Percentiles rank a stretch among this genome's conserved stretches.
Conservation (phyloP, 139 green algal species). For the Haematococcus lacustris region DNA sequence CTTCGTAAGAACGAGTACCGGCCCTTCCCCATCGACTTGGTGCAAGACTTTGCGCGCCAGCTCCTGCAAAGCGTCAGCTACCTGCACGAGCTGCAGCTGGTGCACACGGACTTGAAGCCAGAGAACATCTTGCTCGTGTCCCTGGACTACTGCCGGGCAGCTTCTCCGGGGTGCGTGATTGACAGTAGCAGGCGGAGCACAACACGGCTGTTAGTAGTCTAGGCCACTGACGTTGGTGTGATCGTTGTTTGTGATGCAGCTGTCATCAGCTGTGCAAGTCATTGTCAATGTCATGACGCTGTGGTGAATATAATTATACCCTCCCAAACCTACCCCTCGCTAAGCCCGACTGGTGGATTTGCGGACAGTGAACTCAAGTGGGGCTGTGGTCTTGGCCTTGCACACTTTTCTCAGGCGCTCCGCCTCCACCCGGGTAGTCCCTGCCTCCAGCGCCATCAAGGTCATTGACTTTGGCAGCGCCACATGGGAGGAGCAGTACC, state of each 20-base stretch:
- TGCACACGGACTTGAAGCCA: slow-evolving; percentile 98
- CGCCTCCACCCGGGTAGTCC: slow-evolving; percentile 31
- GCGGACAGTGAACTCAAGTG: no score
- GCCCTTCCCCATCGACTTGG: slow-evolving; percentile 78
- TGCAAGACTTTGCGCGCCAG: slow-evolving; percentile 72
- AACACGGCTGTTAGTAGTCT: no score
- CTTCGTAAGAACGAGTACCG: slow-evolving; percentile 87
- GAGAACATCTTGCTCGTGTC: slow-evolving; percentile 93
- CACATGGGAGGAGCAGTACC: slow-evolving; percentile 89
- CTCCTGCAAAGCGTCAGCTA: slow-evolving; percentile 75
- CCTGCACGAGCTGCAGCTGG: slow-evolving; percentile 84
- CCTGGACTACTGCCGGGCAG: slow-evolving; percentile 36
- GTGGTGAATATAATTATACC: no score
- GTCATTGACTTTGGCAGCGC: slow-evolving; percentile 97
- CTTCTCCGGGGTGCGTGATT: no score
- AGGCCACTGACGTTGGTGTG: no score
- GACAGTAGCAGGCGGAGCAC: background rate
- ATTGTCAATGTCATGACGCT: no score
- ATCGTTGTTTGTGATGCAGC: no score
- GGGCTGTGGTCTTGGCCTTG: no score
- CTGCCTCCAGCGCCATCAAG: slow-evolving; percentile 41
- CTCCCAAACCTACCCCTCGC: no score
- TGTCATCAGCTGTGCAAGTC: no score
- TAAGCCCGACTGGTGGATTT: no score
- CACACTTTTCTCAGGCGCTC: no score